Evolutionary conservation across 306 rosid genomes (phyloP), one percentile per base, ranked within the genome.

Genomic region (Begonia fuchsioides): DNA sequence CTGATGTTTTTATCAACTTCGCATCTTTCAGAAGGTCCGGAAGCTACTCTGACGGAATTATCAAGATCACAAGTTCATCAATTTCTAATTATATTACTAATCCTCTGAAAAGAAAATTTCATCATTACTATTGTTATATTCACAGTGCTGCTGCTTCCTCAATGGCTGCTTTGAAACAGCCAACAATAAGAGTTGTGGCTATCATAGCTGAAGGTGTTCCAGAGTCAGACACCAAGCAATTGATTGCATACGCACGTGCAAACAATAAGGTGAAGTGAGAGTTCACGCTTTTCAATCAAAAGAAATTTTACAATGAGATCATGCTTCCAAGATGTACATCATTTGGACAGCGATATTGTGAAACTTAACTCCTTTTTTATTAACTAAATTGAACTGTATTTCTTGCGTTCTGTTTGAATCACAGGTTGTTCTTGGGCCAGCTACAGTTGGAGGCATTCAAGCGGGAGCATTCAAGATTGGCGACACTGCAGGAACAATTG

Each of bases 391-490:
- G 45, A 15, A 47, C 32, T 0, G 12, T 47, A 14, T 45, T 45
- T 57, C 60, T 32, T 38, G 7, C 17, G 45, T 51, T 47, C 47
- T 35, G 48, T 38, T 47, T 10, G 15, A 26, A 49, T 39, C 58
- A 56, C 68, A 90, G 97, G 94, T 92, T 65, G 87, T 85, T 61
- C 65, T 92, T 65, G 94, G 98, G 52, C 98, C 96, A 52, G 98
- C 98, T 43, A 92, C 98, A 15, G 96, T 92, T 61, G 98, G 98
- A 64, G 98, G 98, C 48, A 79, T 92, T 72, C 98, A 92, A 75
- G 98, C 96, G 8, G 98, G 96, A 43, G 98, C 98, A 59, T 92
- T 92, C 75, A 92, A 85, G 84, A 92, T 92, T 15, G 98, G 98
- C 55, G 98, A 92, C 72, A 92, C 96, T 43, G 98, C 98, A 39